Evolutionary conservation across 2,329 filamentous ascomycete species (phyloP).

Genomic region (Aspergillus thermomutatus): DNA sequence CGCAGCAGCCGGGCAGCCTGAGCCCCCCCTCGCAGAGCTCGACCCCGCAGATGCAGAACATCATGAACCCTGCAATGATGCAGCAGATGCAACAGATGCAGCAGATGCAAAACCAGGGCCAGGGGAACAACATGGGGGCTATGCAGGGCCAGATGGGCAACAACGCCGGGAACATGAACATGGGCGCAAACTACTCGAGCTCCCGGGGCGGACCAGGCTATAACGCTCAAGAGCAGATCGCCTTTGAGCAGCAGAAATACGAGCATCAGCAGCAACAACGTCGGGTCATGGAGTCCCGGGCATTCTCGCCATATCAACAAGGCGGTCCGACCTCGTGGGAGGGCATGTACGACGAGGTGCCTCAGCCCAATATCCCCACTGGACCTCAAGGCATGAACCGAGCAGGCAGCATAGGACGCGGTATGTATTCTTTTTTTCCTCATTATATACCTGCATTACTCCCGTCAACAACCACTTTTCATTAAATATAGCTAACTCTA

Average conservation of each 20-base stretch:
- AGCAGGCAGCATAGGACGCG: slow-evolving; percentile 39
- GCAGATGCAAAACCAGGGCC: slow-evolving; percentile 47
- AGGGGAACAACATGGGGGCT: slow-evolving; percentile 15
- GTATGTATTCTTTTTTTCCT: slow-evolving; percentile 31
- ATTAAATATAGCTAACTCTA: slow-evolving; percentile 22
- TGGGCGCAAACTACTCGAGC: slow-evolving; percentile 45
- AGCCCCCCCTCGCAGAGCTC: slow-evolving; percentile 35
- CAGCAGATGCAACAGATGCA: slow-evolving; percentile 71
- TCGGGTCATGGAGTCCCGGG: slow-evolving; percentile 46
- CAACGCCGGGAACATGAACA: slow-evolving; percentile 35
- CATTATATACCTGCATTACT: not conserved
- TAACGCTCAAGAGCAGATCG: slow-evolving; percentile 68
- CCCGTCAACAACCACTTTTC: not conserved
- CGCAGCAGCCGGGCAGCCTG: slow-evolving; percentile 30
- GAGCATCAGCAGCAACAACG: slow-evolving; percentile 46
- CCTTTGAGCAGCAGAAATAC: slow-evolving; percentile 76
- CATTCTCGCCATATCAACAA: slow-evolving; percentile 44
- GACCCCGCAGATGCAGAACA: slow-evolving; percentile 56
- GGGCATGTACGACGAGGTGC: slow-evolving; percentile 96
- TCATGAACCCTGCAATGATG: slow-evolving; percentile 72
- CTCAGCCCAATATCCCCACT: slow-evolving; percentile 67
- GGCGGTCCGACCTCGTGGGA: slow-evolving; percentile 86
- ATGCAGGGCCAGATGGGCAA: slow-evolving; percentile 38
- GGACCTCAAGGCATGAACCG: slow-evolving; percentile 49
- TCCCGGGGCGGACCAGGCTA: slow-evolving; percentile 52